phyloP scores from a whole-genome alignment of 2,329 filamentous ascomycete species.

The Cercospora zeina region DNA sequence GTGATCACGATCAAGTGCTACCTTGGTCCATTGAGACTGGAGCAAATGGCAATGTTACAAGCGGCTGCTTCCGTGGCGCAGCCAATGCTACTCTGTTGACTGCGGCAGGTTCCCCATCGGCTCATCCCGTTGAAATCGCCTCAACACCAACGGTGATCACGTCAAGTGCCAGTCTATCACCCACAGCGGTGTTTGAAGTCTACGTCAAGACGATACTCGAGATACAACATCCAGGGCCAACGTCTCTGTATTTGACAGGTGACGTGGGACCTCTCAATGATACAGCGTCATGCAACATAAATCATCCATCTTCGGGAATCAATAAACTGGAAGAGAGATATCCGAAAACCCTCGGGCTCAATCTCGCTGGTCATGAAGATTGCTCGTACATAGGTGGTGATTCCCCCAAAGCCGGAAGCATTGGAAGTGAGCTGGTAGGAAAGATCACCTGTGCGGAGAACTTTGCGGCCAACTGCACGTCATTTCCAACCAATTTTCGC shows the following conservation, averaged over 20 bases:
- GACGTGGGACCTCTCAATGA: no score
- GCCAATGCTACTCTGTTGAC: neutral
- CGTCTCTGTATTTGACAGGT: no score
- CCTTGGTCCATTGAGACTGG: neutral
- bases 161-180: no score
- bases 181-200: neutral
- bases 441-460: neutral
- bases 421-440: neutral
- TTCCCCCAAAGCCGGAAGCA: no score
- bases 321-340: no score
- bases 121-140: no score
- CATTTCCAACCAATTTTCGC: neutral
- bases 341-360: no score
- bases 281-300: no score
- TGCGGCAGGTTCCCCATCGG: neutral
- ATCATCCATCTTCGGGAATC: no score
- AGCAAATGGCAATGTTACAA: neutral
- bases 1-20: neutral
- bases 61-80: neutral
- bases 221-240: no score
- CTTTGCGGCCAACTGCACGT: neutral
- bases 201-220: neutral
- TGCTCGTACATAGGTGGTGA: no score
- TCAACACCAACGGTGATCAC: neutral
- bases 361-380: no score